These are phyloP conservation scores for Knufia fluminis DNA, from an alignment of 2,329 filamentous ascomycete genomes.

Conservation along the genomic window DNA sequence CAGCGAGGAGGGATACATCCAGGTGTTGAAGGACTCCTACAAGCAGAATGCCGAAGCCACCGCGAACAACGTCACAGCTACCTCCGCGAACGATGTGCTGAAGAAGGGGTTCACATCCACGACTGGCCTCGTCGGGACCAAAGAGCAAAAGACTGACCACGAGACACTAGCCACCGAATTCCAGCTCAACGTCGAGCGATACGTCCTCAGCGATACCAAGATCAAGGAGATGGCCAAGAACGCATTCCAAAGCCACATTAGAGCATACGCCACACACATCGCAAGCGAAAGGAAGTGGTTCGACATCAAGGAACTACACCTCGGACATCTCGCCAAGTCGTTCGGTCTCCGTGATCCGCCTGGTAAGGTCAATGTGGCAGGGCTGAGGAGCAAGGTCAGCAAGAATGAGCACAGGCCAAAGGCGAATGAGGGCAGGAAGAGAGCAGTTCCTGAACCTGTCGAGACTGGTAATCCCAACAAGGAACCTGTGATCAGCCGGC, in stretches of 20 bases:
- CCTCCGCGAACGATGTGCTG: constrained; percentile 57
- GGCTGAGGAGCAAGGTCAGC: constrained; percentile 37
- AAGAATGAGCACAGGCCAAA: constrained; percentile 32
- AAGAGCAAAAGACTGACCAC: constrained; percentile 38
- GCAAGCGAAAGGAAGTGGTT: constrained; percentile 78
- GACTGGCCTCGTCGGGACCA: constrained; percentile 23
- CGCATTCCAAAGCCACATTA: constrained; percentile 83
- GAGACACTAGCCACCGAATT: constrained; percentile 58
- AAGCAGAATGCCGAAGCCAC: constrained; percentile 40
- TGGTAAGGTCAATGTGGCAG: constrained; percentile 58
- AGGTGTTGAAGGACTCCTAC: constrained; percentile 64
- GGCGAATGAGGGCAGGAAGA: constrained; percentile 29
- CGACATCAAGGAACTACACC: constrained; percentile 80
- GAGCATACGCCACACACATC: constrained; percentile 90
- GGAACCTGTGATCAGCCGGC: constrained; percentile 15
- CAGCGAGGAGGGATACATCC: constrained; percentile 82
- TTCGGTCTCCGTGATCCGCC: constrained; percentile 86
- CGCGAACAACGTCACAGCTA: constrained; percentile 46
- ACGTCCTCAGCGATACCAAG: constrained; percentile 54
- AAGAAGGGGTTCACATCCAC: constrained; percentile 53
- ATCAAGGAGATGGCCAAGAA: constrained; percentile 72
- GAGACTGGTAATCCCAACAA: constrained; percentile 25
- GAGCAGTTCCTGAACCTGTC: constrained; percentile 23
- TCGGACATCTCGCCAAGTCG: constrained; percentile 88
- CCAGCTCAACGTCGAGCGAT: constrained; percentile 58